A percentile compares a stretch with the other conserved stretches of the same genome.
These are phyloP conservation scores for Penicillium daleae DNA, from an alignment of 495 filamentous ascomycete genomes.

Conservation along the genomic window DNA sequence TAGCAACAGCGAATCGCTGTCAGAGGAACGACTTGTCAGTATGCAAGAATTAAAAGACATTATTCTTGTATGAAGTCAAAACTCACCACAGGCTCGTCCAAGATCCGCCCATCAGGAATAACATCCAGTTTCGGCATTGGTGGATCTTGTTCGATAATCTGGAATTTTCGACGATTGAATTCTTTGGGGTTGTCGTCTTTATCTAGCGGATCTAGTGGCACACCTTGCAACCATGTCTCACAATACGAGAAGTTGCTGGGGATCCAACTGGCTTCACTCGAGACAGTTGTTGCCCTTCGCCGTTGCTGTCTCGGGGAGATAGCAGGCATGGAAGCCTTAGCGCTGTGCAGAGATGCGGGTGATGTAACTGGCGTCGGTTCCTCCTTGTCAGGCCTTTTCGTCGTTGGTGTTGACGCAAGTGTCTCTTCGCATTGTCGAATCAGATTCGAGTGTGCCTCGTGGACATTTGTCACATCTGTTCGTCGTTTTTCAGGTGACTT, in stretches of 20 bases:
- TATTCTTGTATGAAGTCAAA: neutral
- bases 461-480: conserved; percentile 39
- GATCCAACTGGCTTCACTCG: conserved; percentile 50
- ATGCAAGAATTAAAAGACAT: neutral
- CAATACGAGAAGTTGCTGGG: conserved; percentile 49
- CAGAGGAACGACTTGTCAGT: neutral
- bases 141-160: conserved; percentile 48
- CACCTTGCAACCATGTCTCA: conserved; percentile 48
- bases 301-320: conserved; percentile 36
- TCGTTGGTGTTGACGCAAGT: conserved; percentile 16
- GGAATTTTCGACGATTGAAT: conserved; percentile 43
- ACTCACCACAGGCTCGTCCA: conserved; percentile 39
- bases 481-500: conserved; percentile 14
- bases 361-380: conserved; percentile 10
- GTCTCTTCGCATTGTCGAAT: conserved; percentile 35
- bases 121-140: conserved; percentile 37
- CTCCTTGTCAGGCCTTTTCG: conserved; percentile 3
- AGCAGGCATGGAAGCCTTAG: conserved; percentile 9
- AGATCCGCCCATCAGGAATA: conserved; percentile 32
- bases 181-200: conserved; percentile 33
- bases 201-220: conserved; percentile 37
- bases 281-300: conserved; percentile 44
- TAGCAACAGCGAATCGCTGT: conserved; percentile 47
- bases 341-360: conserved; percentile 4
- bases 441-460: conserved; percentile 45